Evolutionary conservation across 345 rosid species (phyloP), one percentile per base, ranked within the genome.

Genomic region (Sonneratia caseolaris): DNA sequence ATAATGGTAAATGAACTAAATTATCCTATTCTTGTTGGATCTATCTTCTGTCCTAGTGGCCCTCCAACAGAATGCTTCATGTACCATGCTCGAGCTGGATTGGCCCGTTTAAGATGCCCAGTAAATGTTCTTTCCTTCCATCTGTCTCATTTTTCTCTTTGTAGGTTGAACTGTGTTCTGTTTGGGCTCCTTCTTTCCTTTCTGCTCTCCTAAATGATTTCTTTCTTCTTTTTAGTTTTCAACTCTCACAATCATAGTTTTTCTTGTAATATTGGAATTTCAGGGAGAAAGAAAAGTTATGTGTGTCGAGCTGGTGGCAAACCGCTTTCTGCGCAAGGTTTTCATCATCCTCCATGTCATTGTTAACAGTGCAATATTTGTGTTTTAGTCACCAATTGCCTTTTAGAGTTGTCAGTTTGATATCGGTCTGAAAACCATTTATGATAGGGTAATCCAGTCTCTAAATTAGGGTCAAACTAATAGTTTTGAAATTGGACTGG

Each of bases 271-370:
- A 40, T 75, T 87, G 93, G 88, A 75, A 59, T 32, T 37, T 57
- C 79, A 72, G 70, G 86, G 83, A 73, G 93, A 87, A 73, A 86
- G 80, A 75, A 83, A 74, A 70, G 88, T 88, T 72, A 87, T 92
- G 93, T 90, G 97, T 57, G 71, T 92, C 70, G 99, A 95, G 82
- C 89, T 95, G 74, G 90, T 95, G 68, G 96, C 88, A 64, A 92
- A 95, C 82, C 81, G 96, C 68, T 92, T 92, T 84, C 85, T 95
- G n/a, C 96, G 96, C 77, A 92, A 82, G 97, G 97, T 95, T 61
- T 37, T 27, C 42, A 4, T 61, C 40, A 5, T 24, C 43, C 55
- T 74, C 56, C 32, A 12, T 59, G 53, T 38, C 57, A 16, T 42
- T 3, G 13, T 67, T 15, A 3, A 13, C 15, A 1, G 45, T 37